A percentile compares a stretch with the other conserved stretches of the same genome.
Conservation (phyloP, 1,284 basidiomycete genomes). For the Austroboletus novae-zelandiae region DNA sequence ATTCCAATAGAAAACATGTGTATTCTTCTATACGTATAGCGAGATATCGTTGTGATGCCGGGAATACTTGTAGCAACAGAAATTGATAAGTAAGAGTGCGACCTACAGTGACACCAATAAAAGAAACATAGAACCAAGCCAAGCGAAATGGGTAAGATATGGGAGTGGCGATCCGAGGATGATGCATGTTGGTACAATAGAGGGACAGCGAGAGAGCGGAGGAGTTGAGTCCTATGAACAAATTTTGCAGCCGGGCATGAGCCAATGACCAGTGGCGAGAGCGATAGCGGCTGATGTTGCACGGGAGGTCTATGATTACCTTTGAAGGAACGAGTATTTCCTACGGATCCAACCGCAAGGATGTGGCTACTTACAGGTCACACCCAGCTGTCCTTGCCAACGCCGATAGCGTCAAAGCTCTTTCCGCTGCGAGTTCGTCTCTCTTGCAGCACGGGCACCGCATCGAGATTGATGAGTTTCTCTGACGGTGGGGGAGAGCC, state of each 20-base stretch:
- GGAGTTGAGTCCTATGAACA: slow-evolving; percentile 10
- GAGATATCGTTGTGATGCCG: slow-evolving; percentile 30
- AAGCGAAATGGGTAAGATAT: slow-evolving; percentile 24
- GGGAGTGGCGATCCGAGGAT: slow-evolving; percentile 18
- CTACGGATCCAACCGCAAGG: slow-evolving; percentile 19
- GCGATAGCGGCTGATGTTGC: not conserved
- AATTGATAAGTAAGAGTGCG: slow-evolving; percentile 28
- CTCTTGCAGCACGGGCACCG: slow-evolving; percentile 57
- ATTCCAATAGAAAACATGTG: slow-evolving; percentile 19
- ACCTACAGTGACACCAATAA: slow-evolving; percentile 29
- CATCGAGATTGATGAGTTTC: slow-evolving; percentile 76
- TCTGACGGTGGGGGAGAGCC: slow-evolving; percentile 75
- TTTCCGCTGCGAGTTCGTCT: slow-evolving; percentile 74
- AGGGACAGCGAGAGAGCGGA: slow-evolving; percentile 18
- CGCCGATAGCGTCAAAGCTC: slow-evolving; percentile 71
- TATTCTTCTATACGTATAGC: slow-evolving; percentile 26
- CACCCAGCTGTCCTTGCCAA: slow-evolving; percentile 53
- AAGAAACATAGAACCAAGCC: slow-evolving; percentile 24
- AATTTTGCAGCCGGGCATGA: slow-evolving; percentile 16
- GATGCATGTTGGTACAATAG: slow-evolving; percentile 29
- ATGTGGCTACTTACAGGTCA: slow-evolving; percentile 29
- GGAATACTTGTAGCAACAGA: slow-evolving; percentile 34
- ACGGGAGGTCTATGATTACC: slow-evolving; percentile 3
- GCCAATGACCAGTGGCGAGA: not conserved
- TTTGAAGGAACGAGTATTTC: slow-evolving; percentile 22